Evolutionary conservation across 352 stramenopile genomes (phyloP), one percentile per base, ranked within the genome.

Genomic region (Phytopythium cucurbitacearum): DNA sequence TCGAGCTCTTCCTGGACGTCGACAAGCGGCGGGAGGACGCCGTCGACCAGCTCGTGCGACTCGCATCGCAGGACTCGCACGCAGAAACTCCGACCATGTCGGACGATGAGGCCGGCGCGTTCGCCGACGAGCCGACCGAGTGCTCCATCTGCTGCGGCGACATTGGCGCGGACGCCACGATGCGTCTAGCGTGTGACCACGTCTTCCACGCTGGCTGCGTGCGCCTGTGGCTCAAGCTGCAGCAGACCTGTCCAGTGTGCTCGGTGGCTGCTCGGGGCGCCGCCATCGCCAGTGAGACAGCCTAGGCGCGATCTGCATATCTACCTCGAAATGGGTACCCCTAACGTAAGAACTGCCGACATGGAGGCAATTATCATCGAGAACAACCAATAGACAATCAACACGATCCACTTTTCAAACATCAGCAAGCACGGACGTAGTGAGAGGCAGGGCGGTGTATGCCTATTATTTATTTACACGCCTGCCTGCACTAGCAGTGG

Each of bases 231-330:
- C 61, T 91, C 28, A 70, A 70, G 37, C 63, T 88, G 60, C 73
- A 89, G 55, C 69, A 76, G 49, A 85, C 74, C 44, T 93, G 83
- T 48, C 83, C 83, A 7, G 77, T 87, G 56, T 93, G 83, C 40
- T 77, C 69, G 41, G 59, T 76, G 21, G 50, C 40, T 4, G 40
- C 40, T 15, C 42, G 40, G 32, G 7, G 16, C 8, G 40, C 40
- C 40, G 40, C 12, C 21, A 28, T 28, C 21, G 21, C 21, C 21
- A 28, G 21, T 2, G 21, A 28, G 21, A 28, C 21, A 28, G 21
- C 21, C 21, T 28, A 28, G 21, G 21, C 21, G 21, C 2, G 21
- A 28, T 28, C 21, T 28, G 21, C 21, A 28, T 28, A 28, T 28
- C 21, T 28, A 28, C 21, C 21, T 28, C 21, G 21, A 28, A 28